Base-by-base conservation (phyloP, 2,329 filamentous ascomycete genomes). In the Pseudocercospora eumusae region DNA sequence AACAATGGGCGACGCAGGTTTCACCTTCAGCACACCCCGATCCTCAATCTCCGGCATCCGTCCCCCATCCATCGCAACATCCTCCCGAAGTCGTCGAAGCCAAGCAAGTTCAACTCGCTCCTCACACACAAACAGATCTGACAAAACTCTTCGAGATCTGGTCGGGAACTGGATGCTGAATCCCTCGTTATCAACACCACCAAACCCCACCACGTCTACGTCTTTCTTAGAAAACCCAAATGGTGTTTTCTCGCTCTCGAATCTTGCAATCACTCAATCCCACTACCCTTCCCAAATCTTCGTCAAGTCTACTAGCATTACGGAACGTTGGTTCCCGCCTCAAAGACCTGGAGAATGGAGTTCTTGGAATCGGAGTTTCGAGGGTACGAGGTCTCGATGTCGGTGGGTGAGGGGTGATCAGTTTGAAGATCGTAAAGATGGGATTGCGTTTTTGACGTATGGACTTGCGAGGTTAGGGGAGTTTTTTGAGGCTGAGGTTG, bases 271-370 rank as follows among this genome's bases (percentile, higher is more conserved):
- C 21, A 60, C 57, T 1, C 64, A 66, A 60, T 64, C 62, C 1
- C 56, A 66, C 28, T 66, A 66, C 25, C 65, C 65, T 7, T 50
- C 47, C 10, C 65, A 66, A 42, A 59, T 66, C 3, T 64, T 61
- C 56, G 45, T 64, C 20, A 65, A 64, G 60, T 56, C 27, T 7
- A 23, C 36, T 11, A 18, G 7, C 10, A n/a, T 36, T 8, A 66
- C 62, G 15, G 62, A 63, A 23, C 42, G 61, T 3, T 64, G 60
- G 62, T 66, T 63, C 47, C 65, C 65, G 10, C 53, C 62, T 1
- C 65, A 66, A 18, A 49, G 44, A 6, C 20, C 27, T 2, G 60
- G 60, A 2, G 18, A 27, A 3, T 66, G 65, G 62, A 61, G 54
- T 20, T 56, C 52, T 11, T 64, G 65, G 65, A 42, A 36, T 27